These are phyloP conservation scores for Persicaria tinctoria DNA, from an alignment of 148 eudicot genomes.

Conservation along the genomic window DNA sequence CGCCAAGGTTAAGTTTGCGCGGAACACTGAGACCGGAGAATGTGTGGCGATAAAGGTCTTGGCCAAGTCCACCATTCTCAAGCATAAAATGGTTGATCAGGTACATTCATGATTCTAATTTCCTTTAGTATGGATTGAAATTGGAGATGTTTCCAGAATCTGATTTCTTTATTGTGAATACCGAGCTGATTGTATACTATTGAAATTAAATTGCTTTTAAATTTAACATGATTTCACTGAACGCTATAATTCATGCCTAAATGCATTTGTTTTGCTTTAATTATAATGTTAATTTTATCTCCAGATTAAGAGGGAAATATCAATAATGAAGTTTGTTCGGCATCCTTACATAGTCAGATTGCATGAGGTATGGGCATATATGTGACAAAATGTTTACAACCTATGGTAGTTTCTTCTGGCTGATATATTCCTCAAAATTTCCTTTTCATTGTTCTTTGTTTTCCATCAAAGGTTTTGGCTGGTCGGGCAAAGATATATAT, in stretches of 20 bases:
- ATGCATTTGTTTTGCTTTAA: not conserved
- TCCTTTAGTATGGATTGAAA: not conserved
- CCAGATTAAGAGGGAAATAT: constrained; percentile 93
- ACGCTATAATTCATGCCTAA: not conserved
- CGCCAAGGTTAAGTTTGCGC: constrained; percentile 57
- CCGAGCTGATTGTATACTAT: not conserved
- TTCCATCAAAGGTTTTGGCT: constrained; percentile 65
- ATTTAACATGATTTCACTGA: not conserved
- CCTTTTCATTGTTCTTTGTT: constrained; percentile 9
- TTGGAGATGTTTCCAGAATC: not conserved
- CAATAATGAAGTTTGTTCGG: constrained; percentile 94
- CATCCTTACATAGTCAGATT: constrained; percentile 87
- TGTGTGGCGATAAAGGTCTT: constrained; percentile 76
- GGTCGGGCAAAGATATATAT: constrained; percentile 81
- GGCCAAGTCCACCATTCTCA: constrained; percentile 71
- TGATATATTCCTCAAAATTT: not conserved
- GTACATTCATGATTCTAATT: constrained; percentile 19
- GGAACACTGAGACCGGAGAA: constrained; percentile 60
- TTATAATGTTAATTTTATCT: constrained; percentile 18
- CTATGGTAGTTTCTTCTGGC: constrained; percentile 8
- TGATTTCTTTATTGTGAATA: not conserved
- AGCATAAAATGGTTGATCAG: constrained; percentile 93
- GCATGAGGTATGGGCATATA: constrained; percentile 51
- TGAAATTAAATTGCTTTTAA: not conserved
- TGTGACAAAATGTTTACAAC: not conserved